phyloP scores from a whole-genome alignment of 1,139 yeast genomes.

The Magnusiomyces tetraspermus region DNA sequence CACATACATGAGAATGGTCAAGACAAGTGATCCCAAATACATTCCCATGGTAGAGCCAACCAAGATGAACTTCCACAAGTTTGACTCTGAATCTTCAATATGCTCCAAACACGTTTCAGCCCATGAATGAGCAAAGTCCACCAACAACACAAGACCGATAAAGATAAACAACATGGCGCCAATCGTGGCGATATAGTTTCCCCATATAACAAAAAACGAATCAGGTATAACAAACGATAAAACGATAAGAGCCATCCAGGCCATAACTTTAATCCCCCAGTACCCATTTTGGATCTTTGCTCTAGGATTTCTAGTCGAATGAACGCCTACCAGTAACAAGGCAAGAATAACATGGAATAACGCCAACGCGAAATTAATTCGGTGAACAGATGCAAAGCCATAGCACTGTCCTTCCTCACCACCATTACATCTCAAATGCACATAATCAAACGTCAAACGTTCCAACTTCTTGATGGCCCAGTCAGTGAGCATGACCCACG shows the following conservation, averaged over 20 bases:
- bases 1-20: slow-evolving; percentile 72
- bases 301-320: slow-evolving; percentile 69
- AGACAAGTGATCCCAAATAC: slow-evolving; percentile 64
- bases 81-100: slow-evolving; percentile 77
- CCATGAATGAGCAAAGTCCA: slow-evolving; percentile 98
- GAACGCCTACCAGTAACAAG: slow-evolving; percentile 56
- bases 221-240: slow-evolving; percentile 78
- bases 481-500: slow-evolving; percentile 88
- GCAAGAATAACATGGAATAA: slow-evolving; percentile 67
- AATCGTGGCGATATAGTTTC: slow-evolving; percentile 77
- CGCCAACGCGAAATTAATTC: slow-evolving; percentile 85
- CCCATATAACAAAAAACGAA: slow-evolving; percentile 77
- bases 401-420: slow-evolving; percentile 71
- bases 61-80: slow-evolving; percentile 70
- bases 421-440: slow-evolving; percentile 51
- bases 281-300: slow-evolving; percentile 77
- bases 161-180: slow-evolving; percentile 79
- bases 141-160: slow-evolving; percentile 80
- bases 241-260: slow-evolving; percentile 50
- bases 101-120: slow-evolving; percentile 92
- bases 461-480: slow-evolving; percentile 71
- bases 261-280: slow-evolving; percentile 71
- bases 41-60: slow-evolving; percentile 80
- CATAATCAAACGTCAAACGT: slow-evolving; percentile 49
- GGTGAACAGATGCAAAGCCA: slow-evolving; percentile 87